These are phyloP conservation scores for Stylonectria norvegica DNA, from an alignment of 2,329 filamentous ascomycete genomes.

Conservation along the genomic window DNA sequence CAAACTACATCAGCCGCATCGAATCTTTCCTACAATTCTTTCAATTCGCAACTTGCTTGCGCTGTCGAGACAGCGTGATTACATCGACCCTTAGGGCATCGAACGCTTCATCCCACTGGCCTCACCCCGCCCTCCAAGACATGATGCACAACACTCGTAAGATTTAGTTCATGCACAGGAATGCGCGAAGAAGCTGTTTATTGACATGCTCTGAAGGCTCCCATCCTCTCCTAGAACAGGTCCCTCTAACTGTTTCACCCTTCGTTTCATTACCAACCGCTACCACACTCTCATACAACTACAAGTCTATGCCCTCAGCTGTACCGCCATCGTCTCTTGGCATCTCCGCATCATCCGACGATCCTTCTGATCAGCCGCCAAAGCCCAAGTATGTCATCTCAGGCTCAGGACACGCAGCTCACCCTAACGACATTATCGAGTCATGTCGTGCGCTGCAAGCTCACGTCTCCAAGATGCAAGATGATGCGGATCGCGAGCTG, in stretches of 20 bases:
- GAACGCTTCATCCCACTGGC: no score
- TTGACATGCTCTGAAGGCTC: constrained; percentile 50
- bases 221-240: constrained; percentile 85
- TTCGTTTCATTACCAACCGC: constrained; percentile 88
- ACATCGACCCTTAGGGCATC: no score
- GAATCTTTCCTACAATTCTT: no score
- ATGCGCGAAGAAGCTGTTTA: background rate
- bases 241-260: constrained; percentile 89
- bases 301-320: constrained; percentile 83
- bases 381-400: constrained; percentile 74
- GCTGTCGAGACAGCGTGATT: no score
- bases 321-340: constrained; percentile 55
- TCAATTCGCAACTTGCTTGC: no score
- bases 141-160: constrained; percentile 36
- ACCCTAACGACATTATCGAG: constrained; percentile 79
- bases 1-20: no score
- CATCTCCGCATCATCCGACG: constrained; percentile 36
- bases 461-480: constrained; percentile 67
- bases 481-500: constrained; percentile 65
- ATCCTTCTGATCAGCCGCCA: constrained; percentile 33
- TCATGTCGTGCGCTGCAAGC: constrained; percentile 76
- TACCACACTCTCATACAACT: constrained; percentile 91
- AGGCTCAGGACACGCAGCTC: constrained; percentile 73
- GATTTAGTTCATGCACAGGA: constrained; percentile 5
- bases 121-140: background rate